Evolutionary conservation across 78 protist species (phyloP), one percentile per base, ranked within the genome.

Genomic region (Dictyostelium brefeldianum): DNA sequence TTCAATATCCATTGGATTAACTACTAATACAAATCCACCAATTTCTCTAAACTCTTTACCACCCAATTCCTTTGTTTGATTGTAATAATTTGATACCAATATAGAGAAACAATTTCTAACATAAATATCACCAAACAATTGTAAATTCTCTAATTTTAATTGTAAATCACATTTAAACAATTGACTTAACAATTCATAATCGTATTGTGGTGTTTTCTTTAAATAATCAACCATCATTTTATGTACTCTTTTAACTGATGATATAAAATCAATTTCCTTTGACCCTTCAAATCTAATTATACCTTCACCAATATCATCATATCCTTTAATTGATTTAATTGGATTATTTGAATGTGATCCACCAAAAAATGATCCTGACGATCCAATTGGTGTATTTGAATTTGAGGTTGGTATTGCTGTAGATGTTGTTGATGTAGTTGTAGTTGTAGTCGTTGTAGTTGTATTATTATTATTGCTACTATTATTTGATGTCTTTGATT

Each of bases 51-150:
- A 77, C 18, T 87, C 74, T 17, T 20, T 59, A 10, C 51, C 27
- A 22, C 51, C 27, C 7, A 87, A 41, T 7, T 29, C 67, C 2
- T n/a, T 17, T 0, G 69, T 65, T 36, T 87, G 78, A n/a, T 87
- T 77, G 41, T 77, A 87, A 50, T 87, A 87, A 74, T 87, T 87
- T 22, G 70, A 36, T 2, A 87, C 31, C 18, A 87, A 50, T 1
- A 87, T 50, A 47, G 65, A 43, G 14, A 87, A 41, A 77, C 85
- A 59, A 31, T 87, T 87, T 65, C 93, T 56, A 20, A 87, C 93
- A 48, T 77, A 87, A 46, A 87, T 51, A 87, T 87, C 93, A 87
- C 93, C 93, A 87, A 87, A 87, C 69, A 87, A 64, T 36, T 87
- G 93, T 29, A 87, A 78, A 64, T 87, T 87, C 56, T 87, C 93